A percentile compares a stretch with the other conserved stretches of the same genome.
Conservation (phyloP, 2,329 filamentous ascomycete species). For the Penicillium sp. region DNA sequence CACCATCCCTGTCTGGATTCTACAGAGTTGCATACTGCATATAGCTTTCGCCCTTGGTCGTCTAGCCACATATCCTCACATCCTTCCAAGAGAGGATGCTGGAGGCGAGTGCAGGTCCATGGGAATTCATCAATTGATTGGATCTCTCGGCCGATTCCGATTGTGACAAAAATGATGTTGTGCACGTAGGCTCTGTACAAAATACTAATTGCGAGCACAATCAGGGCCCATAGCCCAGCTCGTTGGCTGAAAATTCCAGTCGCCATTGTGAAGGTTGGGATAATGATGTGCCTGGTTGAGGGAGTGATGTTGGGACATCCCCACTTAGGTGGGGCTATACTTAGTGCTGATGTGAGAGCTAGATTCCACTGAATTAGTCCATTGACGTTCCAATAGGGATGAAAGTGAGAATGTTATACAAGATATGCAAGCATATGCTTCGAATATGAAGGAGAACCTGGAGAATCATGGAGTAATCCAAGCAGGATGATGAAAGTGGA, state of each 20-base stretch:
- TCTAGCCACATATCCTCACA: slow-evolving; percentile 28
- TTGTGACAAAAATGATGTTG: neutral
- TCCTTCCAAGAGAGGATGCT: slow-evolving; percentile 22
- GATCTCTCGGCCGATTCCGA: slow-evolving; percentile 16
- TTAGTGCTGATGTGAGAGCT: slow-evolving; percentile 24
- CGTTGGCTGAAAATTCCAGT: neutral
- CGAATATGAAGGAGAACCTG: neutral
- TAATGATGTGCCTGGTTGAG: neutral
- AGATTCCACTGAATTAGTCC: slow-evolving; percentile 14
- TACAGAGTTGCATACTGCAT: neutral
- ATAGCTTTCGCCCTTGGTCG: slow-evolving; percentile 1
- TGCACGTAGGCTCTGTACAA: neutral
- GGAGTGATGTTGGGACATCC: neutral
- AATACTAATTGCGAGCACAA: neutral
- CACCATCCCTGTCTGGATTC: neutral
- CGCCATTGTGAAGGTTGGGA: neutral
- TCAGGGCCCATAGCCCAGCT: neutral
- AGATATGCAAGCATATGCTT: neutral
- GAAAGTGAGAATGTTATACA: neutral
- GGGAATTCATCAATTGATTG: slow-evolving; percentile 27
- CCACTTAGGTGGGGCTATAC: neutral
- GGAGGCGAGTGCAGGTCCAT: slow-evolving; percentile 21
- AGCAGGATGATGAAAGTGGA: too few relatives aligned
- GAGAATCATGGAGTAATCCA: too few relatives aligned
- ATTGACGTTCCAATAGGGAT: neutral